These are phyloP conservation scores for Cercospora sojina DNA, from an alignment of 2,329 filamentous ascomycete species.

Conservation along the genomic window DNA sequence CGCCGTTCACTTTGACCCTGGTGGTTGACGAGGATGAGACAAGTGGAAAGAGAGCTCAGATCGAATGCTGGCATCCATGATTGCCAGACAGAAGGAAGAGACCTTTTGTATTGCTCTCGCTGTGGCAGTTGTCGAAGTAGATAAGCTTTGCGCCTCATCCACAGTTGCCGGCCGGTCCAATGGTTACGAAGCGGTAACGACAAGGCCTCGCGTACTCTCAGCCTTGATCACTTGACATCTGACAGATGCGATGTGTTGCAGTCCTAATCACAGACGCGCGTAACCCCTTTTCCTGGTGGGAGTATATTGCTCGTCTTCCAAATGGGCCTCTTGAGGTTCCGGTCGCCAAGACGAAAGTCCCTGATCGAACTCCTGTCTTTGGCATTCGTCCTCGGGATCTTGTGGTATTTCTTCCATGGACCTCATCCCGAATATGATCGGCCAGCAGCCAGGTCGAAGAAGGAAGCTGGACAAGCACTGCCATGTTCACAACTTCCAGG, in stretches of 20 bases:
- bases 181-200: background rate
- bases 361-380: constrained; percentile 13
- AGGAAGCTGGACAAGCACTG: constrained; percentile 10
- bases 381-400: constrained; percentile 4
- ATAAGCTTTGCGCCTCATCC: constrained; percentile 10
- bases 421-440: constrained; percentile 13
- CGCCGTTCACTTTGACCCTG: background rate
- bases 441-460: constrained; percentile 7
- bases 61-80: background rate
- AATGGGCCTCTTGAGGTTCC: constrained; percentile 7
- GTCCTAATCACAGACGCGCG: background rate
- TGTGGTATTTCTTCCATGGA: constrained; percentile 11
- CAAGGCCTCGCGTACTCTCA: background rate
- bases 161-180: background rate
- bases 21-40: background rate
- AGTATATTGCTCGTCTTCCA: background rate
- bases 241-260: background rate
- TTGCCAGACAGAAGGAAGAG: background rate
- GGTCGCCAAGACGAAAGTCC: constrained; percentile 12
- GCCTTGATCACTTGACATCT: background rate
- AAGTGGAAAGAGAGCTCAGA: background rate
- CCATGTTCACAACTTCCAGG: constrained; percentile 30
- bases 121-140: background rate
- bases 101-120: background rate
- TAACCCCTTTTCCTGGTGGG: background rate